Evolutionary conservation across 768 basidiomycete genomes (phyloP), one percentile per base, ranked within the genome.

Genomic region (Kwoniella shandongensis): DNA sequence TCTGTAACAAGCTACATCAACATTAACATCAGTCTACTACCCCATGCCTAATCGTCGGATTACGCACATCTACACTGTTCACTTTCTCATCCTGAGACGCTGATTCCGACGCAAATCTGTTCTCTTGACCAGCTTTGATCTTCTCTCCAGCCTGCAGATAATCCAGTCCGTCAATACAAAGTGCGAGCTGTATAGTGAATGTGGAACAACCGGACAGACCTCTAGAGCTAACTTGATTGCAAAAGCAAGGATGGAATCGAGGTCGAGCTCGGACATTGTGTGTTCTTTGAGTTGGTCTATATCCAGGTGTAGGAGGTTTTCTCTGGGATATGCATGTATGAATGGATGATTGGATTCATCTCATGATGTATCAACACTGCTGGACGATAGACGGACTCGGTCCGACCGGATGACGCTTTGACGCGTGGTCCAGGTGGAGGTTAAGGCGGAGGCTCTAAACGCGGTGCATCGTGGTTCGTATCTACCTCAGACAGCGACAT

Each of bases 51-150:
- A 7, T 13, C 10, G 12, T 22, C 15, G 7, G 30, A 46, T 20
- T n/a, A 59, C 67, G 55, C 58, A 73, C 74, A 78, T 96, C 93
- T n/a, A 93, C 91, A 4, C 90, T 83, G 72, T 94, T 96, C 77
- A 88, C 88, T 83, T 97, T 98, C 80, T 89, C 87, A 62, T 83
- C 84, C 36, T 89, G 80, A 30, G 66, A 65, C 3, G 64, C 58
- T 17, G 67, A 63, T 69, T 83, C 80, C 0, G 83, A 79, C 17
- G 82, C 79, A 47, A 78, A 75, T 75, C 79, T 12, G 77, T 79
- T 70, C 82, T 85, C 71, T 89, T 91, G 53, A 82, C 90, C 60
- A 82, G 81, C 20, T 85, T 89, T 40, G 59, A 71, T 66, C 68
- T 67, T 62, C 44, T 68, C 51, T 32, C 74, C 74, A 22, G 70